phyloP scores from a whole-genome alignment of 768 basidiomycete genomes.

The Termitomyces sp. region DNA sequence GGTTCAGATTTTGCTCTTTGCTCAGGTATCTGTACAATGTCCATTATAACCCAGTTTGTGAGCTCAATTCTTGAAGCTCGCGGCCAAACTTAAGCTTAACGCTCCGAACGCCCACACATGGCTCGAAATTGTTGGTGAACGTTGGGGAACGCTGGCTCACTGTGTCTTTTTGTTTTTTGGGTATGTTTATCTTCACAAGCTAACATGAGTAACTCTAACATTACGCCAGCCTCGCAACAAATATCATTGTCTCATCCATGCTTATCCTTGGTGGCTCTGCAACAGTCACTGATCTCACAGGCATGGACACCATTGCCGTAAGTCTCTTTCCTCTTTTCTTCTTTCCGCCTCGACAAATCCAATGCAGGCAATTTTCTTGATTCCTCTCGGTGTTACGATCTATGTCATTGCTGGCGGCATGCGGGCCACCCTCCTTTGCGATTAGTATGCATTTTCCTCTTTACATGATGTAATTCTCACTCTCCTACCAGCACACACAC shows the following conservation, averaged over 20 bases:
- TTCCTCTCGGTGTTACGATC: constrained; percentile 81
- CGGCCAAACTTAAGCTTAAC: constrained; percentile 88
- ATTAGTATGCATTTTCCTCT: constrained; percentile 52
- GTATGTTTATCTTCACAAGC: constrained; percentile 23
- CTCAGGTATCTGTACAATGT: constrained; percentile 38
- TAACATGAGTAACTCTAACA: neutral
- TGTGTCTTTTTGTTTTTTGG: constrained; percentile 87
- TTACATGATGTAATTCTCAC: neutral
- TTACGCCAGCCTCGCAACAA: constrained; percentile 64
- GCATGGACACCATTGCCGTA: constrained; percentile 83
- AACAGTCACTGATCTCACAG: constrained; percentile 82
- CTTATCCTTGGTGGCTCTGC: constrained; percentile 77
- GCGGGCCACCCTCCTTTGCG: constrained; percentile 80
- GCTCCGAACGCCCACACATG: constrained; percentile 87
- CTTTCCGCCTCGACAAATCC: neutral
- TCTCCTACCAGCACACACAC: constrained; percentile 69
- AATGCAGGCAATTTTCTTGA: constrained; percentile 76
- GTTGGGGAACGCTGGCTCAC: constrained; percentile 82
- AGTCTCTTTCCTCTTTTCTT: no score
- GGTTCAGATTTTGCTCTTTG: constrained; percentile 85
- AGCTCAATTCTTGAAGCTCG: constrained; percentile 40
- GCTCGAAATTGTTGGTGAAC: constrained; percentile 76
- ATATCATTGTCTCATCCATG: constrained; percentile 88
- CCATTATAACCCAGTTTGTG: neutral
- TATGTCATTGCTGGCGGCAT: constrained; percentile 90